These are phyloP conservation scores for Boletellus emodensis DNA, from an alignment of 768 basidiomycete genomes.

Conservation along the genomic window DNA sequence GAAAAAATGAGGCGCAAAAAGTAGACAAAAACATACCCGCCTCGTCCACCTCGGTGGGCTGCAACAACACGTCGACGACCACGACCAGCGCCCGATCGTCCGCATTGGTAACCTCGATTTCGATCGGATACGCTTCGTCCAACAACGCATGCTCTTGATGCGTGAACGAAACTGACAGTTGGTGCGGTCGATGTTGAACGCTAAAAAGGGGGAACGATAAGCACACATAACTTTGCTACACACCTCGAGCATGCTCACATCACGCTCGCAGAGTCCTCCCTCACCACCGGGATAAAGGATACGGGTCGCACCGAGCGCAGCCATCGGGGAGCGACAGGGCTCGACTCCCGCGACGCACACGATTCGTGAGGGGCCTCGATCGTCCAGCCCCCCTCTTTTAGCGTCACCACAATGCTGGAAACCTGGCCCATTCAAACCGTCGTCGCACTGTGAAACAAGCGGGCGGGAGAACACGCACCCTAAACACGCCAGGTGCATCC, in stretches of 20 bases:
- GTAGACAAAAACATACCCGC: constrained; percentile 45
- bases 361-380: constrained; percentile 58
- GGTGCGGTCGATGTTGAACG: constrained; percentile 60
- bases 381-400: constrained; percentile 66
- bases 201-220: constrained; percentile 32
- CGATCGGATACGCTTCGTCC: constrained; percentile 76
- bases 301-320: constrained; percentile 51
- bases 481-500: constrained; percentile 45
- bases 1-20: background rate
- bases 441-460: background rate
- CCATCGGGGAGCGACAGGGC: constrained; percentile 44
- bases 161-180: constrained; percentile 48
- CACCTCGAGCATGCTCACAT: constrained; percentile 37
- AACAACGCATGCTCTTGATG: constrained; percentile 72
- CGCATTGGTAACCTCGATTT: constrained; percentile 62
- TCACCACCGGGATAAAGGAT: constrained; percentile 48
- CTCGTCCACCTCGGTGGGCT: constrained; percentile 73
- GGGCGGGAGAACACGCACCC: constrained; percentile 38
- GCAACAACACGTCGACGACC: constrained; percentile 69
- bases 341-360: constrained; percentile 33
- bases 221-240: background rate
- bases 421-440: constrained; percentile 17
- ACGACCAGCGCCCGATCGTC: constrained; percentile 71
- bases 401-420: constrained; percentile 47
- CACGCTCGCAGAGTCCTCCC: constrained; percentile 44